These are phyloP conservation scores for Calonectria montana DNA, from an alignment of 2,329 filamentous ascomycete genomes.

Conservation along the genomic window DNA sequence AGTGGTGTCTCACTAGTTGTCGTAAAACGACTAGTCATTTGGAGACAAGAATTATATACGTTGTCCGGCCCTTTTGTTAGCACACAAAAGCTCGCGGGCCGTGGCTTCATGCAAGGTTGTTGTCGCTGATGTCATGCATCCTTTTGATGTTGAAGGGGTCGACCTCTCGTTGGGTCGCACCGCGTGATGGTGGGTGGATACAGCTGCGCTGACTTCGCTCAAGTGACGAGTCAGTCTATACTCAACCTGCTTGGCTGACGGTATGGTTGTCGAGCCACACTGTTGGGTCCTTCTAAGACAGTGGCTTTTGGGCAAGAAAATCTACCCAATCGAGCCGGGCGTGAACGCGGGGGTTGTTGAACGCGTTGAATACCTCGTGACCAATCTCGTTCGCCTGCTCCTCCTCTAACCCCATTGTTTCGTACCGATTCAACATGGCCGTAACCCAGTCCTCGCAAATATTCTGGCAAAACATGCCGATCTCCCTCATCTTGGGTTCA, in stretches of 20 bases:
- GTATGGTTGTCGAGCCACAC: slow-evolving; percentile 5
- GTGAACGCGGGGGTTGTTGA: slow-evolving; percentile 48
- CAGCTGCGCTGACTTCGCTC: slow-evolving; percentile 22
- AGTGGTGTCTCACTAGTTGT: neutral
- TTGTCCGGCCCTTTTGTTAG: neutral
- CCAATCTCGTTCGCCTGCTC: slow-evolving; percentile 49
- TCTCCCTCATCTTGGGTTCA: slow-evolving; percentile 49
- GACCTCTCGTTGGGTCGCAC: slow-evolving; percentile 15
- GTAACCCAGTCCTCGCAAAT: slow-evolving; percentile 49
- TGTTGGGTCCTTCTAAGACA: slow-evolving; percentile 24
- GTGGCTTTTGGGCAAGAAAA: slow-evolving; percentile 53
- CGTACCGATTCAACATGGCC: slow-evolving; percentile 49
- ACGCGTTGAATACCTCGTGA: slow-evolving; percentile 45
- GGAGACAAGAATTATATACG: neutral
- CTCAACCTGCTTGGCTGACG: slow-evolving; percentile 10
- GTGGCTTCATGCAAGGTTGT: slow-evolving; percentile 31
- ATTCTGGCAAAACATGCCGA: slow-evolving; percentile 52
- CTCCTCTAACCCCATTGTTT: slow-evolving; percentile 46
- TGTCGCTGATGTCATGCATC: slow-evolving; percentile 19
- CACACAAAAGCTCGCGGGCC: slow-evolving; percentile 18
- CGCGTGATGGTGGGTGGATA: slow-evolving; percentile 19
- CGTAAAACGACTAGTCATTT: slow-evolving; percentile 23
- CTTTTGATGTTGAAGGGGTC: neutral
- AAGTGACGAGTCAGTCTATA: slow-evolving; percentile 17
- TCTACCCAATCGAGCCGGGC: slow-evolving; percentile 50